Base-by-base conservation (phyloP, 805 yeast genomes). In the Wickerhamiella hasegawae region DNA sequence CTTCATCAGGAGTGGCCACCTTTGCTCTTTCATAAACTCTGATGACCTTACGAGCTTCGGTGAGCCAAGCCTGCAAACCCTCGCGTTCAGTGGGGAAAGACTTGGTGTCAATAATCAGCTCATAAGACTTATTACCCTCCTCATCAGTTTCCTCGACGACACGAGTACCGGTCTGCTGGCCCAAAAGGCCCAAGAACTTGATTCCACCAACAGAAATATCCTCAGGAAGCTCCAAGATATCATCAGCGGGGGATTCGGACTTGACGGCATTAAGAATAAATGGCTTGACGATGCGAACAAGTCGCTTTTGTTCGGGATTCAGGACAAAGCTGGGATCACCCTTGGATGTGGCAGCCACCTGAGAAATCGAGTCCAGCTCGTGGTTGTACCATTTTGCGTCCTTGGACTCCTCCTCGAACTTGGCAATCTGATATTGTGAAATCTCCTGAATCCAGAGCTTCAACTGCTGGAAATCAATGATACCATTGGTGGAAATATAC, bases 341-440 rank as follows among this genome's bases (percentile, higher is more conserved):
- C 83, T 69, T 54, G 68, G 76, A 55, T 63, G 71, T 46, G 18
- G 37, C 43, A 21, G 32, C 38, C 4, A 42, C 33, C 3, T 20
- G 21, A 9, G 51, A 36, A 10, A 56, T 36, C 5, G 39, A 28
- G 6, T 80, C 92, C 41, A 87, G 66, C 49, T 80, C 80, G 48
- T 76, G 69, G 57, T 83, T 83, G 57, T 83, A 82, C 95, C 95
- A 85, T 42, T 79, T 90, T 23, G 81, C 73, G 54, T 85, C 95
- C 37, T 82, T 69, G 8, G 58, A 63, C 42, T 78, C 81, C 43
- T 68, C 74, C 57, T 90, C 97, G 49, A 87, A 90, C 52, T 79
- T 76, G 54, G 77, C 80, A 43, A 74, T 60, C 55, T 90, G 98
- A 49, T 85, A 84, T 42, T 71, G 68, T 4, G 90, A 71, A 35